A percentile compares a stretch with the other conserved stretches of the same genome.
Evolutionary conservation across 129 eudicot genomes (phyloP).

Genomic region (Helianthus tuberosus): DNA sequence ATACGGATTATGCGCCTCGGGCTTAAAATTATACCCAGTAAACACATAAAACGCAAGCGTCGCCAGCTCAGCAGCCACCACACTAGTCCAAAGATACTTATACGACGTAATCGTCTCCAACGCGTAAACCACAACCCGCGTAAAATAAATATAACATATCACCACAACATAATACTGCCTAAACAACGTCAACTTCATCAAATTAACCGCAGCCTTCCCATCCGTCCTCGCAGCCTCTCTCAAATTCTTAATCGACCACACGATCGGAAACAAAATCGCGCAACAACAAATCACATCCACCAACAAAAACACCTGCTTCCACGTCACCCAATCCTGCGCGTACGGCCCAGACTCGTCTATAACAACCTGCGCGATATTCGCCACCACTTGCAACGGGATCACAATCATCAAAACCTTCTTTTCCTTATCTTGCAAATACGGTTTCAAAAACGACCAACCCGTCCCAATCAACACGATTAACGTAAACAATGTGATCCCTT

Average conservation of each 20-base stretch:
- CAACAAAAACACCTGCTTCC: slow-evolving; percentile 79
- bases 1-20: slow-evolving; percentile 76
- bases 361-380: slow-evolving; percentile 79
- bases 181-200: slow-evolving; percentile 78
- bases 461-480: slow-evolving; percentile 88
- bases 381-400: slow-evolving; percentile 77
- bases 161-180: slow-evolving; percentile 82
- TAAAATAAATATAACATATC: slow-evolving; percentile 83
- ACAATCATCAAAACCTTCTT: slow-evolving; percentile 94
- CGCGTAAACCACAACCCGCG: slow-evolving; percentile 78
- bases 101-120: slow-evolving; percentile 73
- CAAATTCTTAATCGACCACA: slow-evolving; percentile 87
- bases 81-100: slow-evolving; percentile 73
- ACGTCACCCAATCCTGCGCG: slow-evolving; percentile 72
- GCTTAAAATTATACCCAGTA: slow-evolving; percentile 76
- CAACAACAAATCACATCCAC: slow-evolving; percentile 88
- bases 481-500: slow-evolving; percentile 69
- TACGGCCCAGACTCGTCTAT: slow-evolving; percentile 82
- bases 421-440: slow-evolving; percentile 76
- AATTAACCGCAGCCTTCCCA: slow-evolving; percentile 87
- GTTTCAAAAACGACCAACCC: slow-evolving; percentile 89
- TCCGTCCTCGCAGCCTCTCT: slow-evolving; percentile 80
- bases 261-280: slow-evolving; percentile 84
- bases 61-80: slow-evolving; percentile 77
- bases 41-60: slow-evolving; percentile 79